These are phyloP conservation scores for Sesbania bispinosa DNA, from an alignment of 306 rosid species.

Conservation along the genomic window DNA sequence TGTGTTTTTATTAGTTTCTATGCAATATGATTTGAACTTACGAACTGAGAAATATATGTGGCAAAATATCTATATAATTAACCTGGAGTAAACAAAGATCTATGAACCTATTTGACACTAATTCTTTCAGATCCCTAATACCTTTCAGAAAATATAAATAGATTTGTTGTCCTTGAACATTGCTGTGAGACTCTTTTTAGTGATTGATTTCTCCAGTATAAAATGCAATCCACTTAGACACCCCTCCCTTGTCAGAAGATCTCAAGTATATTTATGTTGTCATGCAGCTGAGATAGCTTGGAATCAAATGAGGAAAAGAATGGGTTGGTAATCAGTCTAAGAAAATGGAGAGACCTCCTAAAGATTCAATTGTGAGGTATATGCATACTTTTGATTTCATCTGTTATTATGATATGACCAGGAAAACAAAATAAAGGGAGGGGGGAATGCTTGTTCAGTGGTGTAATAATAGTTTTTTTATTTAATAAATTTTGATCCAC, in stretches of 20 bases:
- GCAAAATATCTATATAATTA: neutral
- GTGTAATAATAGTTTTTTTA: neutral
- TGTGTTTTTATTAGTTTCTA: neutral
- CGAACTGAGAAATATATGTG: neutral
- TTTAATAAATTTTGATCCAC: neutral
- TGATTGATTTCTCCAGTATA: neutral
- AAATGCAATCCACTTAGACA: neutral
- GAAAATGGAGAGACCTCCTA: slow-evolving; percentile 33
- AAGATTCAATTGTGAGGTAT: slow-evolving; percentile 64
- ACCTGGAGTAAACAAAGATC: neutral
- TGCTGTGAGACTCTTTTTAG: neutral
- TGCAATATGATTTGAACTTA: neutral
- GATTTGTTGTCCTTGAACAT: neutral
- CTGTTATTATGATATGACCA: neutral
- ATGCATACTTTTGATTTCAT: neutral
- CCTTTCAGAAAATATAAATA: neutral
- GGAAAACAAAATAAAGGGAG: neutral
- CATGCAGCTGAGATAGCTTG: slow-evolving; percentile 73
- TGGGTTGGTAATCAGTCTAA: slow-evolving; percentile 57
- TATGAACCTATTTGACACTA: neutral
- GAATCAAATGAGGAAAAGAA: slow-evolving; percentile 57
- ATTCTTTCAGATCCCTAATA: neutral
- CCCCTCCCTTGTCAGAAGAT: neutral
- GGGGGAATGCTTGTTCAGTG: neutral
- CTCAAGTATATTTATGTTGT: neutral